Conservation (phyloP, 768 basidiomycete genomes). For the Suillus occidentalis region DNA sequence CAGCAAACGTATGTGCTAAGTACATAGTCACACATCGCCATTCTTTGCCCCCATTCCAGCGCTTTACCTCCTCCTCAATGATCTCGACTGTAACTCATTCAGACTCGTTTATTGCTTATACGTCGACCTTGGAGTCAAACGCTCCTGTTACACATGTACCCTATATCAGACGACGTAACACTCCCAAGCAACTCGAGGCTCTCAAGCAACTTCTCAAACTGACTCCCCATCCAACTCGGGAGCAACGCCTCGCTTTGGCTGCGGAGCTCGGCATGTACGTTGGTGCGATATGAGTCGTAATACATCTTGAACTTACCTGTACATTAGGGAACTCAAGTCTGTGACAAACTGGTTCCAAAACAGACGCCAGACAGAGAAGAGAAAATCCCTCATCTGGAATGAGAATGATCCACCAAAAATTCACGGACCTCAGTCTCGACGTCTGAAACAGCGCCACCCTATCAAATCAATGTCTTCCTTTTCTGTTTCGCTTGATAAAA, state of each 20-base stretch:
- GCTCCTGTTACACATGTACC: conserved; percentile 19
- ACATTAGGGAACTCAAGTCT: conserved; percentile 59
- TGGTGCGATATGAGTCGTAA: not conserved
- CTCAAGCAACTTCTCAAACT: conserved; percentile 37
- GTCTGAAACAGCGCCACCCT: conserved; percentile 6
- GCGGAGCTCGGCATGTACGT: conserved; percentile 39
- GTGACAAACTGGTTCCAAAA: conserved; percentile 86
- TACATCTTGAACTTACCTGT: conserved; percentile 10
- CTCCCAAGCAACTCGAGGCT: conserved; percentile 33
- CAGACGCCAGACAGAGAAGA: conserved; percentile 56
- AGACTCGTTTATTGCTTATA: not conserved
- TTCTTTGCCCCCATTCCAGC: conserved; percentile 8
- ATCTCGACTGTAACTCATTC: conserved; percentile 6
- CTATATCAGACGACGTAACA: conserved; percentile 32
- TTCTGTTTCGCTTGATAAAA: conserved; percentile 31
- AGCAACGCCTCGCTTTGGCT: conserved; percentile 42
- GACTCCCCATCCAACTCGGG: conserved; percentile 41
- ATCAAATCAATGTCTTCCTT: conserved; percentile 14
- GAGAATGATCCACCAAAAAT: conserved; percentile 24
- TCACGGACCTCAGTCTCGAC: conserved; percentile 8
- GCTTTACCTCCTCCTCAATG: conserved; percentile 8
- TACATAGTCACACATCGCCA: not conserved
- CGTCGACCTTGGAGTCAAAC: not conserved
- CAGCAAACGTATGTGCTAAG: conserved; percentile 18
- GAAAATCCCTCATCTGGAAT: conserved; percentile 19